Conservation (phyloP, 139 green algal genomes). For the Penium margaritaceum region DNA sequence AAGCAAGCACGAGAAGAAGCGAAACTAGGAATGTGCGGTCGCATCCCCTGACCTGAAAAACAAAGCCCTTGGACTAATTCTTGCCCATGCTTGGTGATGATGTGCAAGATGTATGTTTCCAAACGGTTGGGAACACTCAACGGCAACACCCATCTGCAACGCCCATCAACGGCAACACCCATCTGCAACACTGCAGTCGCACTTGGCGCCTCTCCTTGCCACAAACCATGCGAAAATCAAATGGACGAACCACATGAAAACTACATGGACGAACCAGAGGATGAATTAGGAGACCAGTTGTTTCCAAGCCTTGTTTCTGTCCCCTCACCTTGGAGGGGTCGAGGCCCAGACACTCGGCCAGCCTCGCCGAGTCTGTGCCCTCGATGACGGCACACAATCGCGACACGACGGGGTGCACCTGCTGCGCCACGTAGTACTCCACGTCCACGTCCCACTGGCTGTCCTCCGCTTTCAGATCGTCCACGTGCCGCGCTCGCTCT, state of each 20-base stretch:
- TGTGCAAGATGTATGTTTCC: too few species aligned
- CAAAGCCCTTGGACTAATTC: too few species aligned
- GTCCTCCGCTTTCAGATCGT: constrained; percentile 78
- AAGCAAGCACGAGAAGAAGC: too few species aligned
- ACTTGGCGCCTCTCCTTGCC: constrained; percentile 72
- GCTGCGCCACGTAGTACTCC: constrained; percentile 79
- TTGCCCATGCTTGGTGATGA: too few species aligned
- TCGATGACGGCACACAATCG: constrained; percentile 83
- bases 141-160: too few species aligned
- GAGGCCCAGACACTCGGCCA: constrained; percentile 89
- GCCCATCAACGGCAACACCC: too few species aligned
- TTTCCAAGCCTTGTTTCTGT: neutral
- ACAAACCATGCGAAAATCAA: constrained; percentile 60
- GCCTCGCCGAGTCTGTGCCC: constrained; percentile 72
- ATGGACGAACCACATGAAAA: neutral
- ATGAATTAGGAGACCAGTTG: neutral
- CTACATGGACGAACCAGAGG: neutral
- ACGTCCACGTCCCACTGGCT: constrained; percentile 57
- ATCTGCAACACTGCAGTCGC: too few species aligned
- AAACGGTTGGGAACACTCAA: too few species aligned
- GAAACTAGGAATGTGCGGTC: too few species aligned
- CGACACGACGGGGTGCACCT: constrained; percentile 78
- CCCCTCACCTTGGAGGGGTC: constrained; percentile 63
- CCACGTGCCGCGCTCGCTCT: constrained; percentile 78
- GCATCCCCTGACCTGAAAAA: too few species aligned